Base-by-base conservation (phyloP, 2,329 filamentous ascomycete genomes). In the Atkinsonella hypoxylon region DNA sequence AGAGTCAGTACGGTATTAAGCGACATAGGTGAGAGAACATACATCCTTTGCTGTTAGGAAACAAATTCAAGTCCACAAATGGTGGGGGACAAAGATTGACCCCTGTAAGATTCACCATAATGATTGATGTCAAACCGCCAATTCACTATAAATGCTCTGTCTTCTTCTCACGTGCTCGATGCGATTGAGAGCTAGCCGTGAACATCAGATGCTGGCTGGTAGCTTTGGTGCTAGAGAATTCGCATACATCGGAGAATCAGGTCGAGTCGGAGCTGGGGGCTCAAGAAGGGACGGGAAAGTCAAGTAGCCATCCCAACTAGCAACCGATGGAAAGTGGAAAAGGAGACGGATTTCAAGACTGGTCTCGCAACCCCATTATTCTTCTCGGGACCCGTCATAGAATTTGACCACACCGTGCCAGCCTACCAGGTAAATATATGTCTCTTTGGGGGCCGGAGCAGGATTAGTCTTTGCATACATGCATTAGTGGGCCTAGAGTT, bases 21-120 rank as follows among this genome's bases (percentile, higher is more conserved):
- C 48, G 57, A 56, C 26, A 18, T 31, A 11, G 30, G 20, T 6
- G 13, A 11, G 8, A 32, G 17, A 30, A 26, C 45, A 12, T 78
- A 90, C 86, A 87, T 67, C 87, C 87, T 60, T 77, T 79, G 43
- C 64, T 68, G 22, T 65, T 57, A 45, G 75, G 77, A 61, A 84
- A 94, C 52, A 76, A 65, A 31, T 68, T 67, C 52, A 76, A 74
- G 62, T 87, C 79, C 55, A 83, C 74, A 62, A 93, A 91, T 5
- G 88, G 88, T 48, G 74, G 57, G 15, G 79, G 78, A 65, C 88
- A 94, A 20, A 67, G 22, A 45, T 67, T 67, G 17, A 68, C 60
- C 55, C 78, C 81, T 38, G 59, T 58, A 34, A 59, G 45, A 54
- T 62, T 63, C 38, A 60, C 57, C 63, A 65, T 67, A 49, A 34